Conservation (phyloP, 2,329 filamentous ascomycete species). For the Rutstroemia sydowiana region DNA sequence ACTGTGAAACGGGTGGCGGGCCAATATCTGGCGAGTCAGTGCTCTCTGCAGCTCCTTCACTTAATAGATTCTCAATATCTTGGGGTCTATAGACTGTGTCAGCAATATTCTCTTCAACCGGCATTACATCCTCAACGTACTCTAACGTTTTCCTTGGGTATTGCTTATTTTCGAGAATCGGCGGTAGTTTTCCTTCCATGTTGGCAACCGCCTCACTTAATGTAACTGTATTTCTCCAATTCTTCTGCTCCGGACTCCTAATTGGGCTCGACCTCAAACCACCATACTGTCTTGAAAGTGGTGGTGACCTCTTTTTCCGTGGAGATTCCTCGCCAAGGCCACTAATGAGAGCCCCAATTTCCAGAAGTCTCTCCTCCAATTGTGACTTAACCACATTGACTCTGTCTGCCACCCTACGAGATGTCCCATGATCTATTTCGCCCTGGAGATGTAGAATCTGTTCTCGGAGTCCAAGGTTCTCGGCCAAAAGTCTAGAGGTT, state of each 20-base stretch:
- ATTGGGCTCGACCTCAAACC: slow-evolving; percentile 28
- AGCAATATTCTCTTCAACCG: slow-evolving; percentile 1
- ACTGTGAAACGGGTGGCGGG: slow-evolving; percentile 51
- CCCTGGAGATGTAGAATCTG: slow-evolving; percentile 64
- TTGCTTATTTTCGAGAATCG: slow-evolving; percentile 62
- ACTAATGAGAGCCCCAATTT: slow-evolving; percentile 61
- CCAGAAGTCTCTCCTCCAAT: slow-evolving; percentile 64
- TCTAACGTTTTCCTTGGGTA: slow-evolving; percentile 62
- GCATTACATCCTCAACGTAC: slow-evolving; percentile 37
- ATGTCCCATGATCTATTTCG: slow-evolving; percentile 54
- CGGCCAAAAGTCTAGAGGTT: slow-evolving; percentile 64
- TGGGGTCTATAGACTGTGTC: slow-evolving; percentile 21
- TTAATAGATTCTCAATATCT: slow-evolving; percentile 24
- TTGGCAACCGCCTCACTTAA: slow-evolving; percentile 30
- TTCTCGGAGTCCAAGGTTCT: slow-evolving; percentile 67
- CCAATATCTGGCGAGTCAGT: slow-evolving; percentile 64
- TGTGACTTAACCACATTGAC: slow-evolving; percentile 62
- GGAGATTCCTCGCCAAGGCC: slow-evolving; percentile 57
- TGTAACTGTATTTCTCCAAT: slow-evolving; percentile 38
- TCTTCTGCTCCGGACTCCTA: slow-evolving; percentile 45
- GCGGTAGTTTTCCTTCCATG: slow-evolving; percentile 44
- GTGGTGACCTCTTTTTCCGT: slow-evolving; percentile 39
- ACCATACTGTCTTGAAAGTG: slow-evolving; percentile 28
- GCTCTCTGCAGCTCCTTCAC: slow-evolving; percentile 27
- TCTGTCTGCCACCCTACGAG: slow-evolving; percentile 55